phyloP scores from a whole-genome alignment of 2,329 filamentous ascomycete genomes.

The Colletotrichum phormii region DNA sequence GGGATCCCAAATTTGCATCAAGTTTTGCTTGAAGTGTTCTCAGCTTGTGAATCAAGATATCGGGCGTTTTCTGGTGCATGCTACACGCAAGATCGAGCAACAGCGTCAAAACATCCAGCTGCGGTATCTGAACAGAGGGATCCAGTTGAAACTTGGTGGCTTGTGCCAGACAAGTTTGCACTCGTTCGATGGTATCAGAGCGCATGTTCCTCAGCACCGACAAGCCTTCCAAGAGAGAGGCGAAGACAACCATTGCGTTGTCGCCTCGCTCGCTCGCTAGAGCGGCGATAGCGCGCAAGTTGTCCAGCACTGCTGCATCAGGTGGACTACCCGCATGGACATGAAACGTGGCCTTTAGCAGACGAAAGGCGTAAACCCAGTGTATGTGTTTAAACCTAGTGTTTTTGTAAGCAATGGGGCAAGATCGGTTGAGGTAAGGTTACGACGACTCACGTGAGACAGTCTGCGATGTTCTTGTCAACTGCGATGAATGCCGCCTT shows the following conservation, averaged over 20 bases:
- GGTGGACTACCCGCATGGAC: slow-evolving; percentile 69
- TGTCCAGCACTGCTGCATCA: slow-evolving; percentile 74
- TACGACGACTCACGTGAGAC: slow-evolving; percentile 66
- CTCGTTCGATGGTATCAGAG: slow-evolving; percentile 74
- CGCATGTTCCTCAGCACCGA: slow-evolving; percentile 74
- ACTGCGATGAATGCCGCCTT: slow-evolving; percentile 80
- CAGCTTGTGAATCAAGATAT: slow-evolving; percentile 70
- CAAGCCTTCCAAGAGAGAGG: slow-evolving; percentile 76
- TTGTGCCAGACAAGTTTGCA: slow-evolving; percentile 80
- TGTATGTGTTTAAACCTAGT: slow-evolving; percentile 71
- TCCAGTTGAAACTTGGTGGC: slow-evolving; percentile 79
- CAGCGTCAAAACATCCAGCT: slow-evolving; percentile 74
- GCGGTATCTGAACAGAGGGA: slow-evolving; percentile 70
- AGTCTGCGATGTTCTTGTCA: slow-evolving; percentile 76
- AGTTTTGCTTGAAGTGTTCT: slow-evolving; percentile 70
- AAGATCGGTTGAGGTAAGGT: neutral
- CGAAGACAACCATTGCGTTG: slow-evolving; percentile 72
- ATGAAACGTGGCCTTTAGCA: slow-evolving; percentile 77
- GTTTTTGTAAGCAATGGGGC: slow-evolving; percentile 2
- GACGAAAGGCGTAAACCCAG: slow-evolving; percentile 83
- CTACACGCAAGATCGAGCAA: slow-evolving; percentile 78
- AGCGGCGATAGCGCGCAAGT: slow-evolving; percentile 71
- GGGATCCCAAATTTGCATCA: slow-evolving; percentile 62
- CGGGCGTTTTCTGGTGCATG: slow-evolving; percentile 71
- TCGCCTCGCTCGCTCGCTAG: slow-evolving; percentile 72